Evolutionary conservation across 805 yeast genomes (phyloP).

Genomic region (Cyberlindnera misumaiensis): DNA sequence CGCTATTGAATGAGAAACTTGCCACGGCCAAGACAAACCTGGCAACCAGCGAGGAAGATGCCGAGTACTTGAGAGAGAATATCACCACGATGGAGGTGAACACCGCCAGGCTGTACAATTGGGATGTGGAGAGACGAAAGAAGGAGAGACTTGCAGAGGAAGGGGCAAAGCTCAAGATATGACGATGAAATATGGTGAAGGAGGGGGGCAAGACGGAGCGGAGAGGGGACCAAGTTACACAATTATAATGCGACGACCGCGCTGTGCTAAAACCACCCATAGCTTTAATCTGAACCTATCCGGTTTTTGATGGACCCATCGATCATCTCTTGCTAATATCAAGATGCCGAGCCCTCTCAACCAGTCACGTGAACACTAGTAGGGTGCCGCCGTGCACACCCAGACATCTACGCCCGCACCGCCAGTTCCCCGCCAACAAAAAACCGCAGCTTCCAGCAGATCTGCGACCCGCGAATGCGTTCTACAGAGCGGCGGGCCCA

Average conservation of each 20-base stretch:
- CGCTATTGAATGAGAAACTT: slow-evolving; percentile 56
- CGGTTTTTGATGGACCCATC: no score
- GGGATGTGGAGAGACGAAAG: slow-evolving; percentile 76
- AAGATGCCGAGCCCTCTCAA: no score
- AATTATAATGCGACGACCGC: no score
- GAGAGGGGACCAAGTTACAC: no score
- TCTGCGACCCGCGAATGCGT: not conserved
- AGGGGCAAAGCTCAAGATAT: slow-evolving; percentile 28
- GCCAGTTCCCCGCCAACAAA: no score
- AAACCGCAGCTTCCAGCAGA: no score
- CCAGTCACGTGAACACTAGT: no score
- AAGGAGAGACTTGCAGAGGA: slow-evolving; percentile 36
- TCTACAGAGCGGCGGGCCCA: not conserved
- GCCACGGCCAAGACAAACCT: slow-evolving; percentile 53
- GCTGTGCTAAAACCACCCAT: no score
- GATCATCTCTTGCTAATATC: no score
- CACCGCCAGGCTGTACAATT: slow-evolving; percentile 84
- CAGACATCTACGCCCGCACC: not conserved
- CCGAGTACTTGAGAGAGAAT: slow-evolving; percentile 77
- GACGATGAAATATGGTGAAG: no score
- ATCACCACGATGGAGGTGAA: slow-evolving; percentile 98
- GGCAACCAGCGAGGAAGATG: slow-evolving; percentile 67
- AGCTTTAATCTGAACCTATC: no score
- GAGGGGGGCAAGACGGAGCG: no score
- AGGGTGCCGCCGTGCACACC: not conserved